phyloP scores from a whole-genome alignment of 108 stramenopile species.

The Fragilaria radians region DNA sequence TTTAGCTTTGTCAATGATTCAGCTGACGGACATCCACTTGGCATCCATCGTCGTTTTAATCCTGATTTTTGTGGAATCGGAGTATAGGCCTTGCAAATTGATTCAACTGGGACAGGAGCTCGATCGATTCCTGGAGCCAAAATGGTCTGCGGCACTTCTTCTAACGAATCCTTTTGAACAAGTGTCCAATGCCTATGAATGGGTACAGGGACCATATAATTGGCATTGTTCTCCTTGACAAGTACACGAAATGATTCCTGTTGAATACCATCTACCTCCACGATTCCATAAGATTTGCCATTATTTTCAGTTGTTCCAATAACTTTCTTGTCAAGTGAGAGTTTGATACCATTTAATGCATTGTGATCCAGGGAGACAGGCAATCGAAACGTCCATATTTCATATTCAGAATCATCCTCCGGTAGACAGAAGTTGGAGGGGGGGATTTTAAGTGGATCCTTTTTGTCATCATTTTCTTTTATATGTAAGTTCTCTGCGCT shows the following conservation, averaged over 20 bases:
- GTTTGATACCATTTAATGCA: conserved; percentile 35
- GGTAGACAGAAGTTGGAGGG: conserved; percentile 4
- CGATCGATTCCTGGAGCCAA: conserved; percentile 28
- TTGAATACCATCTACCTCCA: conserved; percentile 30
- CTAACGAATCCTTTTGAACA: background rate
- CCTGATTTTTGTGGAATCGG: conserved; percentile 63
- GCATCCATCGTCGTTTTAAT: conserved; percentile 76
- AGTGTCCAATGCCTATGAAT: conserved; percentile 6
- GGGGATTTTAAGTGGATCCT: background rate
- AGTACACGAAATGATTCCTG: conserved; percentile 48
- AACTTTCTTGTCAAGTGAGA: conserved; percentile 5
- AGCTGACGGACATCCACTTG: conserved; percentile 5
- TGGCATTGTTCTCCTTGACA: conserved; percentile 13
- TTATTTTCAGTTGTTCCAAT: background rate
- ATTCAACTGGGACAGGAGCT: conserved; percentile 39
- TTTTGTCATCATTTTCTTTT: background rate
- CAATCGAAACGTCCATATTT: conserved; percentile 66
- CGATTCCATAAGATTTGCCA: conserved; percentile 30
- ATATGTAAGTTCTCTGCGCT: too few species aligned
- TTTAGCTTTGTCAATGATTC: background rate
- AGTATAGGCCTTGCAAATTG: conserved; percentile 49
- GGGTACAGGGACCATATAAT: conserved; percentile 17
- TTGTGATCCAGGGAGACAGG: conserved; percentile 42
- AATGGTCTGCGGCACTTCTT: background rate
- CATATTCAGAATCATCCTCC: conserved; percentile 24